A percentile compares a stretch with the other conserved stretches of the same genome.
Conservation (phyloP, 2,329 filamentous ascomycete genomes). For the Diplodia seriata region DNA sequence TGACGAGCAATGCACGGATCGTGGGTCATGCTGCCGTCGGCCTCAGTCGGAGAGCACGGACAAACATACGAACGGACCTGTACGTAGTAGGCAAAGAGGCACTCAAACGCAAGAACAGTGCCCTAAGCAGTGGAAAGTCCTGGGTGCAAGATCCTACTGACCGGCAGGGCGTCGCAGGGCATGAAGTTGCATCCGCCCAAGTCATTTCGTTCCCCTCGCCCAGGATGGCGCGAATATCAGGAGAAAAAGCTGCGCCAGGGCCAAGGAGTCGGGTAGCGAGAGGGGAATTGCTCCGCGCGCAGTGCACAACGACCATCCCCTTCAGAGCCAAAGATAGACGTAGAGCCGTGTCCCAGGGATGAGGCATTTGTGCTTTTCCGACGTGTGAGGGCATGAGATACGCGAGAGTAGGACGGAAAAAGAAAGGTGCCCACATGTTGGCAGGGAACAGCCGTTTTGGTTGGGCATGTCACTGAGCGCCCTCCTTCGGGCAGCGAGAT, state of each 20-base stretch:
- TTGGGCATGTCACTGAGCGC: background rate
- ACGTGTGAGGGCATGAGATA: background rate
- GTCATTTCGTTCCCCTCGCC: background rate
- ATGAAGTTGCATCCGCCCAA: background rate
- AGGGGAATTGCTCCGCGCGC: background rate
- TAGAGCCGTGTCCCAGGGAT: background rate
- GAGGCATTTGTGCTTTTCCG: constrained; percentile 1
- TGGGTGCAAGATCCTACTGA: background rate
- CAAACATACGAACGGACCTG: background rate
- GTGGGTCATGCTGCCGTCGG: background rate
- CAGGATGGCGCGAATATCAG: background rate
- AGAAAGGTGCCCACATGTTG: constrained; percentile 1
- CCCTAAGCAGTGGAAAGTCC: no score
- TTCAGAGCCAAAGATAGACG: background rate
- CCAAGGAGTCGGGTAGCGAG: background rate
- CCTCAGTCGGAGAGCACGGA: background rate
- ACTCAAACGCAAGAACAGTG: background rate
- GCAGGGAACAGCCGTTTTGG: background rate
- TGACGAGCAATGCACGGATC: background rate
- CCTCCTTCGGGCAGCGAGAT: background rate
- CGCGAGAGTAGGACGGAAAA: constrained; percentile 1
- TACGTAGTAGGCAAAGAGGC: background rate
- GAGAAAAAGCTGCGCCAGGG: background rate
- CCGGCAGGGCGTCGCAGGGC: background rate
- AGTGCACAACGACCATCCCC: background rate